Evolutionary conservation across 2,329 filamentous ascomycete species (phyloP).

Genomic region (Cladophialophora bantiana): DNA sequence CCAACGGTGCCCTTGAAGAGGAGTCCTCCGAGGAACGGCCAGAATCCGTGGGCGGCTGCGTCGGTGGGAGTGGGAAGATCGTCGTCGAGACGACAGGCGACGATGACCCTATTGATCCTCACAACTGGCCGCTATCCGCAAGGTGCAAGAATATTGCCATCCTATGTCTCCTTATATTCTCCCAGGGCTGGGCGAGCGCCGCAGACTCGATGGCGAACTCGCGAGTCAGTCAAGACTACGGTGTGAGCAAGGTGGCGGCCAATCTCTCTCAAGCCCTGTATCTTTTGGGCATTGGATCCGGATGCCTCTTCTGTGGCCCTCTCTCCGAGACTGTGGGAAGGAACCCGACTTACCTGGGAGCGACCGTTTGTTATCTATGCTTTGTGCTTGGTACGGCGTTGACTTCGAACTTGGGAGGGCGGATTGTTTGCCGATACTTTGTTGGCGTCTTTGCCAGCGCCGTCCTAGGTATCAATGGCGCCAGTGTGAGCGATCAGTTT

Average conservation of each 20-base stretch:
- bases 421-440: constrained; percentile 49
- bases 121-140: constrained; percentile 20
- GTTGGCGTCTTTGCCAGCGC: constrained; percentile 8
- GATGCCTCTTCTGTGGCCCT: constrained; percentile 58
- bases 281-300: constrained; percentile 58
- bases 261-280: constrained; percentile 48
- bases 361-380: constrained; percentile 57
- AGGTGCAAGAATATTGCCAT: constrained; percentile 4
- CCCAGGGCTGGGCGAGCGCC: constrained; percentile 15
- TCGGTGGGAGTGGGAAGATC: neutral
- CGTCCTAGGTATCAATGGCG: constrained; percentile 44
- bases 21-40: neutral
- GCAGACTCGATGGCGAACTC: constrained; percentile 15
- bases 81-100: constrained; percentile 1
- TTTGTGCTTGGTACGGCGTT: constrained; percentile 58
- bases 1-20: neutral
- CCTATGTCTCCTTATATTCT: constrained; percentile 17
- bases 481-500: constrained; percentile 9
- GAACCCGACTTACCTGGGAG: constrained; percentile 58
- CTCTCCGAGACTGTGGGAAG: constrained; percentile 58
- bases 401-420: constrained; percentile 54
- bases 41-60: neutral
- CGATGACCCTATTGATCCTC: constrained; percentile 44
- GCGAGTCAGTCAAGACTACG: constrained; percentile 46
- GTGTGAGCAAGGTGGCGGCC: constrained; percentile 53